Conservation (phyloP, 345 rosid genomes). For the Erodium maritimum region DNA sequence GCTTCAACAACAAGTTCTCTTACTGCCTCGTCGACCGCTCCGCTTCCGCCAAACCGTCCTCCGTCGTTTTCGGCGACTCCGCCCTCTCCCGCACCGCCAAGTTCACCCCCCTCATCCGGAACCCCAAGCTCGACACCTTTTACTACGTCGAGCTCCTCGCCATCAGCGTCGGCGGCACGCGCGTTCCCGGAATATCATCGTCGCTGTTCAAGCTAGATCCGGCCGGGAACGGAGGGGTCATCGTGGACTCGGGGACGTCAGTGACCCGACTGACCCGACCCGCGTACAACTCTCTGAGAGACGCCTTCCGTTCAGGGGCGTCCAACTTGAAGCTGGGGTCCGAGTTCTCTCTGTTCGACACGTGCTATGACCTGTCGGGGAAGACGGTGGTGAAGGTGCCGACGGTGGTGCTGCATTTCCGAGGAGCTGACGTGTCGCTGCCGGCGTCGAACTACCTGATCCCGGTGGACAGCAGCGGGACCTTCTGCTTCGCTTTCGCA, state of each 20-base stretch:
- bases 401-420: conserved; percentile 77
- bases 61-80: conserved; percentile 63
- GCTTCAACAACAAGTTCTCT: conserved; percentile 67
- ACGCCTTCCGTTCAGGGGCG: conserved; percentile 61
- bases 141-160: conserved; percentile 83
- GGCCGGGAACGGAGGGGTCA: conserved; percentile 83
- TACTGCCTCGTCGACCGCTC: conserved; percentile 89
- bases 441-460: conserved; percentile 88
- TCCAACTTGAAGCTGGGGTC: conserved; percentile 45
- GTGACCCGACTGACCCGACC: conserved; percentile 85
- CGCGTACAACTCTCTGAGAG: conserved; percentile 68
- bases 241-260: conserved; percentile 88
- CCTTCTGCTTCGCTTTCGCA: conserved; percentile 90
- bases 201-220: conserved; percentile 59
- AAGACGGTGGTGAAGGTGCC: conserved; percentile 83
- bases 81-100: conserved; percentile 60
- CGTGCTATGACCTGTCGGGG: conserved; percentile 81
- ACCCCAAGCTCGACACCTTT: conserved; percentile 87
- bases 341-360: conserved; percentile 83
- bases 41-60: conserved; percentile 67
- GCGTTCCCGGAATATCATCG: conserved; percentile 52
- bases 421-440: conserved; percentile 80
- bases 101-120: conserved; percentile 63
- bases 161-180: conserved; percentile 79
- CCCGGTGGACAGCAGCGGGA: conserved; percentile 63